Base-by-base conservation (phyloP, 2,329 filamentous ascomycete species). In the Alternaria atra region DNA sequence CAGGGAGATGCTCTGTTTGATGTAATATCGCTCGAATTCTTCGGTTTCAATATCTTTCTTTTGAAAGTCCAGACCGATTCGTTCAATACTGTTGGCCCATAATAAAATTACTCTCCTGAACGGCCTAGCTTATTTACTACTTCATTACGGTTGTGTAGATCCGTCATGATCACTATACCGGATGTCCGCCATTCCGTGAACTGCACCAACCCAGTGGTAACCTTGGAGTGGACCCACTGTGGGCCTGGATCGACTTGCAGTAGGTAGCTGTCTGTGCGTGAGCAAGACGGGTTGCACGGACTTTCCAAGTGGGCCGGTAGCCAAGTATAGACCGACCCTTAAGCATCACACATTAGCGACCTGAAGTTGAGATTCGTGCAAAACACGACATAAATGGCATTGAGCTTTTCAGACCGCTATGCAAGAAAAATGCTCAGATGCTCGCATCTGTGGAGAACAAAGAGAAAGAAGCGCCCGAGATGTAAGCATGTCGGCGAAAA, bases 351-450 rank as follows among this genome's bases (percentile, higher is more conserved):
- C 23, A 27, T 23, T 10, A 35, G 4, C 13, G 12, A 7, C 9
- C 30, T 13, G n/a, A 2, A 23, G 44, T 15, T n/a, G 6, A 34
- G 27, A 34, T 56, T 5, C 8, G 37, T 48, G 44, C 44, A 43
- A 43, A 35, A 32, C 43, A 5, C 17, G 13, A 42, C 53, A 4
- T 35, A 40, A 23, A 43, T 52, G 35, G n/a, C 54, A 37, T 42
- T 29, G 47, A 17, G 29, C 32, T 51, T 50, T 54, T 30, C 40
- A 40, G 40, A 43, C 29, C 46, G 48, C 59, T 62, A 61, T 68
- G 63, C 63, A 69, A 66, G 56, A 68, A 48, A 64, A 51, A 61
- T 65, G 59, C 61, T 61, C 47, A 58, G 42, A 69, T 61, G 60
- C 52, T 52, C 44, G 48, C 43, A 43, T 52, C 47, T 47, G 8